phyloP scores from a whole-genome alignment of 2,329 filamentous ascomycete genomes.

The Aspergillus tanneri region DNA sequence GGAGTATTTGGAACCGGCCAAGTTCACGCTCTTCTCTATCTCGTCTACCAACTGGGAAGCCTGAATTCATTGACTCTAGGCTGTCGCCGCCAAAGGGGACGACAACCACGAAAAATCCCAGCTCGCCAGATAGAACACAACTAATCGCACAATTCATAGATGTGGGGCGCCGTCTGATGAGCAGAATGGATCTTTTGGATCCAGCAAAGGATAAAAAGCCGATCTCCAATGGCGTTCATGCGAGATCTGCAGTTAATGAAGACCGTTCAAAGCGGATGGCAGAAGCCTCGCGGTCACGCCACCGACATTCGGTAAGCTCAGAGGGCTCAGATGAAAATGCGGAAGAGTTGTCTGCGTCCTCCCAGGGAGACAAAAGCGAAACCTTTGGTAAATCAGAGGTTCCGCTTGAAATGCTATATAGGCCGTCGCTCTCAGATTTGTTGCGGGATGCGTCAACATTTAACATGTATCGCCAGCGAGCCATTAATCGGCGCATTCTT shows the following conservation, averaged over 20 bases:
- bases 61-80: conserved; percentile 32
- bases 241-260: conserved; percentile 30
- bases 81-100: conserved; percentile 17
- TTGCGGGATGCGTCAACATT: conserved; percentile 53
- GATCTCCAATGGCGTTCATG: conserved; percentile 27
- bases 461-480: conserved; percentile 43
- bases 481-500: conserved; percentile 41
- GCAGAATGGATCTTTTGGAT: conserved; percentile 30
- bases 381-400: conserved; percentile 28
- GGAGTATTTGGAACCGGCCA: conserved; percentile 36
- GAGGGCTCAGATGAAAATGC: conserved; percentile 24
- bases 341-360: conserved; percentile 20
- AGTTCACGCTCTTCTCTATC: conserved; percentile 48
- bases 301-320: conserved; percentile 21
- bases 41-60: conserved; percentile 39
- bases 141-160: conserved; percentile 41
- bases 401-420: conserved; percentile 46
- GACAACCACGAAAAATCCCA: conserved; percentile 11
- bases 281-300: conserved; percentile 20
- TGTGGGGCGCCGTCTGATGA: conserved; percentile 38
- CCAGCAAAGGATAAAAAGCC: conserved; percentile 19
- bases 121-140: conserved; percentile 36
- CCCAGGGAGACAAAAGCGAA: conserved; percentile 24
- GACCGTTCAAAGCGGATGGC: conserved; percentile 32
- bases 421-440: conserved; percentile 52